Evolutionary conservation across 768 basidiomycete species (phyloP).

Genomic region (Termitomyces sp.): DNA sequence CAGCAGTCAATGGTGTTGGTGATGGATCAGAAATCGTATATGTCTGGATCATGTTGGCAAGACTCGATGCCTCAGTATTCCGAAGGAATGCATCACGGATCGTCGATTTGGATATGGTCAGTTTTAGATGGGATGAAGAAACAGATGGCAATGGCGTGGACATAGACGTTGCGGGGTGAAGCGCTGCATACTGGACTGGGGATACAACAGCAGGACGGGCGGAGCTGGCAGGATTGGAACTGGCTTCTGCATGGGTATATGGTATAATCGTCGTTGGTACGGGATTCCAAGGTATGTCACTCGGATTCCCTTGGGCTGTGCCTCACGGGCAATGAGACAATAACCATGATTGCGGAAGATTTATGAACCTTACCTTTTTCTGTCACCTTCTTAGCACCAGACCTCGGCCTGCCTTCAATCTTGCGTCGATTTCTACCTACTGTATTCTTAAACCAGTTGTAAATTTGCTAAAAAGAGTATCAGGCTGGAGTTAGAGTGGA

Average conservation of each 20-base stretch:
- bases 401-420: slow-evolving; percentile 47
- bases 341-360: neutral
- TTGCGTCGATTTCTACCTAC: slow-evolving; percentile 56
- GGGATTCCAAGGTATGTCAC: slow-evolving; percentile 32
- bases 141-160: slow-evolving; percentile 17
- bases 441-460: slow-evolving; percentile 73
- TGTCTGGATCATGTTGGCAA: slow-evolving; percentile 50
- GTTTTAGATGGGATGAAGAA: slow-evolving; percentile 16
- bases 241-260: slow-evolving; percentile 33
- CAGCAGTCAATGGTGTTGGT: slow-evolving; percentile 40
- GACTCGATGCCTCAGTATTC: slow-evolving; percentile 38
- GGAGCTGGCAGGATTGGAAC: slow-evolving; percentile 27
- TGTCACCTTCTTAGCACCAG: slow-evolving; percentile 38
- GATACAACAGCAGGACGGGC: slow-evolving; percentile 24
- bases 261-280: slow-evolving; percentile 29
- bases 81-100: slow-evolving; percentile 44
- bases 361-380: slow-evolving; percentile 38
- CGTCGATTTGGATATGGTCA: slow-evolving; percentile 26
- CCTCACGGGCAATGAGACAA: slow-evolving; percentile 5
- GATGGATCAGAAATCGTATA: slow-evolving; percentile 44
- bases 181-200: slow-evolving; percentile 36
- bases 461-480: slow-evolving; percentile 48
- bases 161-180: slow-evolving; percentile 28
- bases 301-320: slow-evolving; percentile 13
- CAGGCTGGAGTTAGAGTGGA: slow-evolving; percentile 10